Evolutionary conservation across 805 yeast genomes (phyloP).

Genomic region (Candida adriatica): DNA sequence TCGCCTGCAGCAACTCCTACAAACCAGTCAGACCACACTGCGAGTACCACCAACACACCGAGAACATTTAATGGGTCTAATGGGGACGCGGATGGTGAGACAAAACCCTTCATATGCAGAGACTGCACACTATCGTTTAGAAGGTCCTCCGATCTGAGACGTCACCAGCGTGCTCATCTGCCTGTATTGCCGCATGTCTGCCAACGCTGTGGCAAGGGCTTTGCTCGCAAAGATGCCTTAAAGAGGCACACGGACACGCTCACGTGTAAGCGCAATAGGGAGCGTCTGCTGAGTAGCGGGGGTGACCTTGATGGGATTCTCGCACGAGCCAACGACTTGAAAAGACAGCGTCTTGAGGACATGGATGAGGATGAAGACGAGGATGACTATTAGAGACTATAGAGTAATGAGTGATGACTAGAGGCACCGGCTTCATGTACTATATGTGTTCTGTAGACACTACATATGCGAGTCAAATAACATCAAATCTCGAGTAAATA

Average conservation of each 20-base stretch:
- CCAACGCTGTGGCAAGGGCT: conserved; percentile 71
- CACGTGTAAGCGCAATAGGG: conserved; percentile 69
- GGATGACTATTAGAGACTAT: conserved; percentile 1
- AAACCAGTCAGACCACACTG: neutral
- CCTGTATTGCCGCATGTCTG: conserved; percentile 70
- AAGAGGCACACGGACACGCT: conserved; percentile 69
- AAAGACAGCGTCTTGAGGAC: conserved; percentile 1
- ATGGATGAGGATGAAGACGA: conserved; percentile 6
- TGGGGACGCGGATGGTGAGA: conserved; percentile 8
- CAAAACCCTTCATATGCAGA: conserved; percentile 46
- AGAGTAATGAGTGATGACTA: neutral
- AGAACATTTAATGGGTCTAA: neutral
- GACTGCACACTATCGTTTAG: conserved; percentile 60
- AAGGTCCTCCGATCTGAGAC: conserved; percentile 60
- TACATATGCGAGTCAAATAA: conserved; percentile 11
- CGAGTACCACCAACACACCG: neutral
- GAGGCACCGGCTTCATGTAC: too few species aligned
- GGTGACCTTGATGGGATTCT: conserved; percentile 30
- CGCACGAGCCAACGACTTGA: conserved; percentile 17
- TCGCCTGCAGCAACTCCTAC: neutral
- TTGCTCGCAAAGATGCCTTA: conserved; percentile 77
- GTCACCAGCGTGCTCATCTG: conserved; percentile 72
- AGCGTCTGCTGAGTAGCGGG: conserved; percentile 35
- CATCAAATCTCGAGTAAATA: conserved; percentile 17
- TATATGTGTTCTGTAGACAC: too few species aligned